Percentiles rank a stretch among this genome's conserved stretches.
Evolutionary conservation across 1,284 basidiomycete genomes (phyloP).

Genomic region (Fomes fomentarius): DNA sequence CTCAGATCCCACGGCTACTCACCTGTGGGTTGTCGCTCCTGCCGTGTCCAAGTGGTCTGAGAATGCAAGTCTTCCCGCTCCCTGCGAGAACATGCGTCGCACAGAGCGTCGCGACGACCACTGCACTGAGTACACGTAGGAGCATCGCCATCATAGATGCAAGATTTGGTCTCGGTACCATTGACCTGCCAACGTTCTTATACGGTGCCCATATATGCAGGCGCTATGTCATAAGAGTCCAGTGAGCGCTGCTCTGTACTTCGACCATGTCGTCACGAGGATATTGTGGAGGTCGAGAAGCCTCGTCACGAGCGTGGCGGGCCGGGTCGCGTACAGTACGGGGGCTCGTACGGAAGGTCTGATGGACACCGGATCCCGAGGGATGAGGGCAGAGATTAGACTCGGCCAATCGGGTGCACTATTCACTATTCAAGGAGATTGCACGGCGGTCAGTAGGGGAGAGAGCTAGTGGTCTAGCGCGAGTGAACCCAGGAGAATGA

Average conservation of each 20-base stretch:
- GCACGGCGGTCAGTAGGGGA: no score
- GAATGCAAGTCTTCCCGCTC: slow-evolving; percentile 33
- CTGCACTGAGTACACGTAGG: neutral
- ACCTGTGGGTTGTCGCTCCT: slow-evolving; percentile 48
- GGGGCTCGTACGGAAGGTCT: neutral
- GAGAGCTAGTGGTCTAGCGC: no score
- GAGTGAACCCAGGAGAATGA: no score
- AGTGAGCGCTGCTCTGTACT: neutral
- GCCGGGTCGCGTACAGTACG: slow-evolving; percentile 3
- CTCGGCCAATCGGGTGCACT: no score
- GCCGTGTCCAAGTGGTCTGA: slow-evolving; percentile 44
- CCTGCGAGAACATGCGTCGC: neutral
- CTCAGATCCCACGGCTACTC: neutral
- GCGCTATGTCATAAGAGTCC: slow-evolving; percentile 9
- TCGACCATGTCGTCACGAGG: slow-evolving; percentile 8
- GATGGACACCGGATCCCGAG: no score
- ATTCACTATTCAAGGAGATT: no score
- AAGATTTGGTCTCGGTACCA: neutral
- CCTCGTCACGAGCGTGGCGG: slow-evolving; percentile 13
- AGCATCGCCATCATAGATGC: neutral
- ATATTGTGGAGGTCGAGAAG: slow-evolving; percentile 7
- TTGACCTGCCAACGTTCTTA: slow-evolving; percentile 4
- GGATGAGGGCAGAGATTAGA: no score
- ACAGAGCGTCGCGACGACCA: neutral
- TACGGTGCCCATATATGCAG: neutral